Evolutionary conservation across 768 basidiomycete genomes (phyloP).

Genomic region (Leucocoprinus leucothites): DNA sequence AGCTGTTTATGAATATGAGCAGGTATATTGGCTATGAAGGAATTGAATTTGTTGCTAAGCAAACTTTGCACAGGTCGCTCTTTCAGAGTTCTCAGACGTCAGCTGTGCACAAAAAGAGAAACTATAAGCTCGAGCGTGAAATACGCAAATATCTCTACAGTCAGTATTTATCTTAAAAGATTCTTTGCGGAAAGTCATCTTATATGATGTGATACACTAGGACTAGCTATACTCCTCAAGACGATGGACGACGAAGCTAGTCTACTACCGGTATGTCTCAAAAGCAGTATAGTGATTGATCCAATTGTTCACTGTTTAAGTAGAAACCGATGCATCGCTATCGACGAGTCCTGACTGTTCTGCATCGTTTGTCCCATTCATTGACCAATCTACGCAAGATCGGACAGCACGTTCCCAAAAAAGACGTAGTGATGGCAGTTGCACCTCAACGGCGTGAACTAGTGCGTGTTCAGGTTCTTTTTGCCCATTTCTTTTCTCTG

Average conservation of each 20-base stretch:
- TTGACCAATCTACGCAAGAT: slow-evolving; percentile 45
- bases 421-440: slow-evolving; percentile 37
- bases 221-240: slow-evolving; percentile 30
- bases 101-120: slow-evolving; percentile 28
- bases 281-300: not conserved
- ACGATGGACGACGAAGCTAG: slow-evolving; percentile 48
- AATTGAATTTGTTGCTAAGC: not conserved
- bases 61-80: slow-evolving; percentile 27
- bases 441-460: slow-evolving; percentile 39
- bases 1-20: slow-evolving; percentile 41
- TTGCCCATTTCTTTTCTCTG: too few relatives aligned
- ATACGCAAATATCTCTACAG: slow-evolving; percentile 39
- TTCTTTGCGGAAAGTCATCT: not conserved
- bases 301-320: not conserved
- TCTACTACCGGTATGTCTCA: slow-evolving; percentile 40
- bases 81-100: slow-evolving; percentile 24
- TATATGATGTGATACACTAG: slow-evolving; percentile 10
- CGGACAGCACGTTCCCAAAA: slow-evolving; percentile 42
- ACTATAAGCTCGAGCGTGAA: slow-evolving; percentile 35
- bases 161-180: not conserved
- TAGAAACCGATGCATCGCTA: slow-evolving; percentile 49
- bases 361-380: slow-evolving; percentile 41
- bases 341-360: slow-evolving; percentile 28
- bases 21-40: slow-evolving; percentile 25
- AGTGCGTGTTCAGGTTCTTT: slow-evolving; percentile 10